These are phyloP conservation scores for Pseudogymnoascus sp. DNA, from an alignment of 2,329 filamentous ascomycete genomes.

Conservation along the genomic window DNA sequence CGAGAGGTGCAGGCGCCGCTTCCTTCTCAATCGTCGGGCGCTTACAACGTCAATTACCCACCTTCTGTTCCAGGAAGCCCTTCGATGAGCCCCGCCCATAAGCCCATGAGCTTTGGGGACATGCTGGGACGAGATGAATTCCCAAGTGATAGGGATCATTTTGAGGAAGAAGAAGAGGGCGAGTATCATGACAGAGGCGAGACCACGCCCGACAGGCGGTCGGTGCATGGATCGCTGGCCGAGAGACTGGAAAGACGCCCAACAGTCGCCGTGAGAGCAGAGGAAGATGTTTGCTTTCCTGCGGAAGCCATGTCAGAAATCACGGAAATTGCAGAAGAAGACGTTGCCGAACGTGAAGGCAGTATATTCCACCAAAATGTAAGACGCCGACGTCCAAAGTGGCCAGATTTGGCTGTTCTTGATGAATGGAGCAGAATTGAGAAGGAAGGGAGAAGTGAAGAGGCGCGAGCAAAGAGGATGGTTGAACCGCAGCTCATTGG, in stretches of 20 bases:
- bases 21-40: conserved; percentile 12
- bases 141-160: conserved; percentile 17
- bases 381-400: conserved; percentile 57
- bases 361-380: conserved; percentile 26
- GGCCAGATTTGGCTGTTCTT: conserved; percentile 76
- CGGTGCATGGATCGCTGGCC: conserved; percentile 22
- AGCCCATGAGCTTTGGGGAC: conserved; percentile 55
- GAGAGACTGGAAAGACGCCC: conserved; percentile 37
- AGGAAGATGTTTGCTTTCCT: conserved; percentile 91
- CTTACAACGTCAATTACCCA: conserved; percentile 59
- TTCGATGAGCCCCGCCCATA: conserved; percentile 37
- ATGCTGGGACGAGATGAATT: conserved; percentile 63
- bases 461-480: conserved; percentile 79
- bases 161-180: not conserved
- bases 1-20: not conserved
- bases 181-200: not conserved
- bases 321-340: conserved; percentile 75
- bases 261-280: conserved; percentile 54
- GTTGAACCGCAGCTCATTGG: conserved; percentile 90
- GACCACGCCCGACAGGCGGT: conserved; percentile 26
- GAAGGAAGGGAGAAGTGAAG: conserved; percentile 77
- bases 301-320: conserved; percentile 69
- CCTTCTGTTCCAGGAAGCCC: conserved; percentile 59
- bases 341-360: conserved; percentile 43
- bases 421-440: conserved; percentile 88